phyloP scores from a whole-genome alignment of 805 yeast genomes.

The Scheffersomyces lignosus region DNA sequence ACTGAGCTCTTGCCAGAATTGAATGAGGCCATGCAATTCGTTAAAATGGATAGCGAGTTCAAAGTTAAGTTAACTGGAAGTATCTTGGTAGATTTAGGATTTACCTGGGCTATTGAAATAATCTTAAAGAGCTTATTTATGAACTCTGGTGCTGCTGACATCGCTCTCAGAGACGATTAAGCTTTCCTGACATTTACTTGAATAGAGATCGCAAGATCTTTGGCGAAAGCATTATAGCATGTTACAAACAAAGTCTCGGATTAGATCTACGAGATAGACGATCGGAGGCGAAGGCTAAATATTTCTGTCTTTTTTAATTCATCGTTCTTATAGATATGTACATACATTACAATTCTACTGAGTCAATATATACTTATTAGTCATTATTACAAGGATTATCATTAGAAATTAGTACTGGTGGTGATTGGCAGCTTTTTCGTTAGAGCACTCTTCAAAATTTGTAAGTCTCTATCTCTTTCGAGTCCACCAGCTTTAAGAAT shows the following conservation, averaged over 20 bases:
- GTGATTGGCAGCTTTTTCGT: too few species aligned
- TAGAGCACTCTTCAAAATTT: conserved; percentile 12
- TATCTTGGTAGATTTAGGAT: conserved; percentile 72
- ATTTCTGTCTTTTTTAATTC: conserved; percentile 2
- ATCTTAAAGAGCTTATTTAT: conserved; percentile 81
- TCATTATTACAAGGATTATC: too few species aligned
- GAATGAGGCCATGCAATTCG: conserved; percentile 89
- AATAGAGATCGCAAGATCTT: too few species aligned
- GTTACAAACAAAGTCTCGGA: too few species aligned
- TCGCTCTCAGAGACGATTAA: conserved; percentile 53
- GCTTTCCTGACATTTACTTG: too few species aligned
- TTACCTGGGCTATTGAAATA: conserved; percentile 75
- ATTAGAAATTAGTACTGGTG: not conserved
- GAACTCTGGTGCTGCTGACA: conserved; percentile 91
- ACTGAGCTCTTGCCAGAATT: conserved; percentile 94
- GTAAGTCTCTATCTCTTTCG: conserved; percentile 28
- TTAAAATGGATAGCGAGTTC: conserved; percentile 75
- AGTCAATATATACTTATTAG: conserved; percentile 1
- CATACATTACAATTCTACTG: not conserved
- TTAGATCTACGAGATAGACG: too few species aligned
- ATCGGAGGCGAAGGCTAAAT: too few species aligned
- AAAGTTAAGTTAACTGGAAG: conserved; percentile 73
- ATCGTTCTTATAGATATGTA: conserved; percentile 3
- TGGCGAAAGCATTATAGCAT: too few species aligned
- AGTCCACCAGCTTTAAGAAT: conserved; percentile 27